phyloP scores from a whole-genome alignment of 805 yeast genomes.

The Metschnikowia anglica region DNA sequence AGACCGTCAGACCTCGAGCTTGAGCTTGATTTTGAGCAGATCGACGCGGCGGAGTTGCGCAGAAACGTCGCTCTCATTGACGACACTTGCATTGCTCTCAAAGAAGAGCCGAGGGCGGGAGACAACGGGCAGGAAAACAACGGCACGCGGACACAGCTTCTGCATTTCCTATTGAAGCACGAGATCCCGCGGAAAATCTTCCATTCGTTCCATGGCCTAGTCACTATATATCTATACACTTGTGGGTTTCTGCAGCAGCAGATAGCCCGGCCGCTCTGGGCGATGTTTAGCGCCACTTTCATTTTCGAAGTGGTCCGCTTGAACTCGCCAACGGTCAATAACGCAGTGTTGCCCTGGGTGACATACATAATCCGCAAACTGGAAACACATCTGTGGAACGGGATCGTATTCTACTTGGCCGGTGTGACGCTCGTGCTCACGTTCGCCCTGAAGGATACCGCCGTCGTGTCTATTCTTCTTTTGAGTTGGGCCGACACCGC shows the following conservation, averaged over 20 bases:
- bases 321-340: constrained; percentile 58
- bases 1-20: not conserved
- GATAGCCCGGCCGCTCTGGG: constrained; percentile 58
- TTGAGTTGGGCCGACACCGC: constrained; percentile 98
- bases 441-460: constrained; percentile 75
- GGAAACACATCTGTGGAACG: constrained; percentile 73
- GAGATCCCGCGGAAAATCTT: constrained; percentile 87
- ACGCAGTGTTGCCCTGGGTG: constrained; percentile 59
- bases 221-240: constrained; percentile 73
- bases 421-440: constrained; percentile 74
- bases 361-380: constrained; percentile 85
- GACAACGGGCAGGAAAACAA: not conserved
- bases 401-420: constrained; percentile 81
- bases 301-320: constrained; percentile 69
- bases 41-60: not conserved
- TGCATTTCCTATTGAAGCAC: constrained; percentile 61
- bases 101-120: not conserved
- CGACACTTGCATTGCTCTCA: constrained; percentile 8
- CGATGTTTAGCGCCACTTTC: constrained; percentile 56
- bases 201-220: constrained; percentile 85
- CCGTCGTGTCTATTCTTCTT: constrained; percentile 70
- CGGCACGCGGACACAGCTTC: not conserved
- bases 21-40: not conserved
- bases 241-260: constrained; percentile 53
- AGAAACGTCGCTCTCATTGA: constrained; percentile 5